These are phyloP conservation scores for Saccharomyces hybrid DNA, from an alignment of 1,139 yeast genomes.

Conservation along the genomic window DNA sequence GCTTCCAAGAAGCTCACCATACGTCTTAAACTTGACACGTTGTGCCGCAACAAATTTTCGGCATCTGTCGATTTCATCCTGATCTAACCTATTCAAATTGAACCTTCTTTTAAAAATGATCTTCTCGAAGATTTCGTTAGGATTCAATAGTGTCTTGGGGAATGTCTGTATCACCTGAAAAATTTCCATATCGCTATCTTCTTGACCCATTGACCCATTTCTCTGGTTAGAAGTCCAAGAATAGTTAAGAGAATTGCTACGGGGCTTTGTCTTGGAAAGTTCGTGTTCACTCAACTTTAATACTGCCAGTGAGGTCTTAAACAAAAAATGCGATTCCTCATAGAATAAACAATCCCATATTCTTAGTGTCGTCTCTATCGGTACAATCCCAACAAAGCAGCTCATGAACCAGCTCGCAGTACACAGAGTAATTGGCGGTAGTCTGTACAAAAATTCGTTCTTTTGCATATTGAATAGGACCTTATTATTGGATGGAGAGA, in stretches of 20 bases:
- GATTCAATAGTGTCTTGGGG: conserved; percentile 68
- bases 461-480: conserved; percentile 15
- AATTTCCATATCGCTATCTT: conserved; percentile 68
- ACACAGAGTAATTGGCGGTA: conserved; percentile 44
- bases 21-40: conserved; percentile 39
- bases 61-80: conserved; percentile 72
- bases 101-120: conserved; percentile 65
- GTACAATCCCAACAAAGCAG: too few species aligned
- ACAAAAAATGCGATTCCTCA: conserved; percentile 22
- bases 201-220: conserved; percentile 7
- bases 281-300: conserved; percentile 69
- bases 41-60: conserved; percentile 67
- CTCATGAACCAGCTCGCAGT: too few species aligned
- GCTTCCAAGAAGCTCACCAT: conserved; percentile 16
- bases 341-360: too few species aligned
- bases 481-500: conserved; percentile 1
- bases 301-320: conserved; percentile 73
- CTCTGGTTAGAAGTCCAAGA: neutral
- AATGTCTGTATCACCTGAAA: conserved; percentile 79
- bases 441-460: conserved; percentile 59
- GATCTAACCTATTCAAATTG: conserved; percentile 69
- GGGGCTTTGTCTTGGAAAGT: conserved; percentile 35
- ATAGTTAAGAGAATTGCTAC: neutral
- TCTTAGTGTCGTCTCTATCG: too few species aligned
- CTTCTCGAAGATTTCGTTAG: conserved; percentile 58